Conservation (phyloP, 169 alveolate genomes). For the Theileria orientalis region DNA sequence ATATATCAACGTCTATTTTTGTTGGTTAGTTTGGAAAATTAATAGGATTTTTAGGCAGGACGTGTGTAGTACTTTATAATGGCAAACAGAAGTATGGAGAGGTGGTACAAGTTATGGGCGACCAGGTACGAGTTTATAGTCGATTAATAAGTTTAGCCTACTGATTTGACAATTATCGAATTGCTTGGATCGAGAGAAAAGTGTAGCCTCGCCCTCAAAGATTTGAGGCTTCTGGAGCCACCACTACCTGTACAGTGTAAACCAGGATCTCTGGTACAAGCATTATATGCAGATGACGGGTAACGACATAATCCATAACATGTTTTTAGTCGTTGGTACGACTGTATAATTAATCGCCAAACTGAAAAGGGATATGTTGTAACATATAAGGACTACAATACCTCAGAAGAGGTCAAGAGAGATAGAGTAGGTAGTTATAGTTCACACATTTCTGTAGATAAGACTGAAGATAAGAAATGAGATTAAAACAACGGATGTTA, state of each 20-base stretch:
- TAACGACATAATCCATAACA: neutral
- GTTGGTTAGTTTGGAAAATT: neutral
- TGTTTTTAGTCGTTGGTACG: slow-evolving; percentile 71
- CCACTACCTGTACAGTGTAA: slow-evolving; percentile 53
- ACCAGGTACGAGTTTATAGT: slow-evolving; percentile 4
- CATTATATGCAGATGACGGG: slow-evolving; percentile 59
- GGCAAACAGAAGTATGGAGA: slow-evolving; percentile 60
- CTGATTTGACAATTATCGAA: slow-evolving; percentile 39
- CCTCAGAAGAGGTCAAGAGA: slow-evolving; percentile 68
- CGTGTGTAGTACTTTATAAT: slow-evolving; percentile 57
- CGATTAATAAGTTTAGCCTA: slow-evolving; percentile 19
- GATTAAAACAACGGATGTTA: slow-evolving; percentile 41
- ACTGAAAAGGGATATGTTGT: slow-evolving; percentile 68
- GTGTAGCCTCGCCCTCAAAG: slow-evolving; percentile 54
- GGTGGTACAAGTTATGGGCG: slow-evolving; percentile 44
- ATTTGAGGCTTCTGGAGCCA: slow-evolving; percentile 54
- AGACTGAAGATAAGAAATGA: slow-evolving; percentile 23
- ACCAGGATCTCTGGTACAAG: slow-evolving; percentile 60
- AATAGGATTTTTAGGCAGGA: slow-evolving; percentile 16
- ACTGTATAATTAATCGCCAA: slow-evolving; percentile 62
- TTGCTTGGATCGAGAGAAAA: slow-evolving; percentile 53
- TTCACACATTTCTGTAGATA: neutral
- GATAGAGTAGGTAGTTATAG: slow-evolving; percentile 64
- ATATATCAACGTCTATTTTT: slow-evolving; percentile 7
- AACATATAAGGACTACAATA: slow-evolving; percentile 74